Base-by-base conservation (phyloP, 2,329 filamentous ascomycete species). In the Fusarium sp. region DNA sequence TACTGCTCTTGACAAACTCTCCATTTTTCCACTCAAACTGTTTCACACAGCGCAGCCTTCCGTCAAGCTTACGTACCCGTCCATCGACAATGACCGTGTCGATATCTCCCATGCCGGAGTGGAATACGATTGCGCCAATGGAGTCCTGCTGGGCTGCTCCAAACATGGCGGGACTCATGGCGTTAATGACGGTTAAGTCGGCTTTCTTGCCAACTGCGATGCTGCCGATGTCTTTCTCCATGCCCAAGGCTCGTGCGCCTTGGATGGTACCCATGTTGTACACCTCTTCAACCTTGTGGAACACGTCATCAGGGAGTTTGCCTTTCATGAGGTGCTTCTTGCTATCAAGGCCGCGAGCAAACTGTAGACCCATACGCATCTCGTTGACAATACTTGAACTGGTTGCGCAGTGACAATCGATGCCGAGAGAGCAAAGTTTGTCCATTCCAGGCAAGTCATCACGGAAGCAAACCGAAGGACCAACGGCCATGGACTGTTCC, bases 401-500 rank as follows among this genome's bases (percentile, higher is more conserved):
- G 2, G 57, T 53, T 6, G 57, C 58, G 29, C 64, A 56, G 22
- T 66, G 57, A 24, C 64, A 66, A 9, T 66, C 64, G 2, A 62
- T 44, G 22, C 64, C 64, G 0, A 66, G 57, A 20, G 57, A 62
- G 9, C 44, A 62, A 1, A 62, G 27, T 12, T 38, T 62, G 8
- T 62, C 27, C 46, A 62, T 44, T 2, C 35, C 44, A 3, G 63
- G 67, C 1, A 68, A 35, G 8, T 74, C 57, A 2, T 57, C 40
- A 0, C 61, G 35, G 1, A 73, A 24, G 7, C 71, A 73, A 1
- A 73, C 24, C 0, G 71, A 62, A 0, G 57, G 31, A 0, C 71
- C 71, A 0, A 74, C 31, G 0, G 60, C 49, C 71, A 74, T 74
- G 2, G 70, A 69, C 20, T 68, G 53, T 17, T 73, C 71, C 0